Evolutionary conservation across 306 rosid genomes (phyloP), one percentile per base, ranked within the genome.

Genomic region (Dryas drummondii): DNA sequence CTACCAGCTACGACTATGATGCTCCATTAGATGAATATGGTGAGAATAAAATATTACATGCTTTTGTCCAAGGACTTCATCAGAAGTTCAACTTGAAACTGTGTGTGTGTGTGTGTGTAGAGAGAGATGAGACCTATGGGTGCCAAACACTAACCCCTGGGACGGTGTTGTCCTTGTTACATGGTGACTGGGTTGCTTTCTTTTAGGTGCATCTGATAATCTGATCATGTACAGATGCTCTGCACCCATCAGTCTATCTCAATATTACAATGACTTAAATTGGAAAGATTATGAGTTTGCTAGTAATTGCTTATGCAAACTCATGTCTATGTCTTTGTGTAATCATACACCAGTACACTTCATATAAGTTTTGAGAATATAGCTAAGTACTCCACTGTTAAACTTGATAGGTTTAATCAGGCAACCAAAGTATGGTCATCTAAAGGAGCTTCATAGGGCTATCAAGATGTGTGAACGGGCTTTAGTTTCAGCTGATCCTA

Each of bases 21-120:
- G 99, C 99, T 86, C 99, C 99, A 56, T 77, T 96, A 14, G 99
- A 96, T 83, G 99, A 96, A 86, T 96, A 90, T 75, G 99, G 99
- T 96, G 76, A 91, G 91, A 85, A 79, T 69, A 50, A 50, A 56
- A 45, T 66, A 15, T 53, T 73, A 64, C 65, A 62, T n/a, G 44
- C 45, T 50, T 15, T 15, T 66, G 14, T 40, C 45, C 55, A 27
- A 40, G 41, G 41, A 42, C 22, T 45, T 78, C 65, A 68, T 27
- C 22, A 4, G 17, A 22, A 48, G 12, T 27, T 68, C 58, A 14
- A 16, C 15, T 22, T 22, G 22, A n/a, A n/a, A n/a, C n/a, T n/a
- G n/a, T n/a, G n/a, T n/a, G n/a, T n/a, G n/a, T n/a, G n/a, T 76
- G 45, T 47, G 59, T 42, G 2, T 32, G 2, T 32, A 32, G 37